These are phyloP conservation scores for Daedalea quercina DNA, from an alignment of 768 basidiomycete genomes.

Conservation along the genomic window DNA sequence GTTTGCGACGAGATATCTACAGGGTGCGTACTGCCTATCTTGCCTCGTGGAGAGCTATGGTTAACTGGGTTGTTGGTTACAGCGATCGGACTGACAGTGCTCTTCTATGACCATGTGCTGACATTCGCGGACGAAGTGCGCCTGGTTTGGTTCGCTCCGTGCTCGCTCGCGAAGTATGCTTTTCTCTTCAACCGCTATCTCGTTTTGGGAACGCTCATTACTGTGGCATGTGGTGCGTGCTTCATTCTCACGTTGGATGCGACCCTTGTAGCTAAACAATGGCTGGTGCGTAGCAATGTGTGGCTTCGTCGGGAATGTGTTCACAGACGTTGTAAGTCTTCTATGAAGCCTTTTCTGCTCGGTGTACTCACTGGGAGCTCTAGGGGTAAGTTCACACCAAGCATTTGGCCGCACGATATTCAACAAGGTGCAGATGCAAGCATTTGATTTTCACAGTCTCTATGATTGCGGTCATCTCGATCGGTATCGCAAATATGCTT, in stretches of 20 bases:
- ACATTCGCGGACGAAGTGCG: slow-evolving; percentile 34
- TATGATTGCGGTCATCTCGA: slow-evolving; percentile 21
- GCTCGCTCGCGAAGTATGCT: slow-evolving; percentile 30
- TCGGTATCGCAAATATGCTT: slow-evolving; percentile 25
- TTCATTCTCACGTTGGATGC: neutral
- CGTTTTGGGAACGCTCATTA: slow-evolving; percentile 22
- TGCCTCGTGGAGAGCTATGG: neutral
- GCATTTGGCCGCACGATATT: neutral
- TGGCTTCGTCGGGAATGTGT: slow-evolving; percentile 11
- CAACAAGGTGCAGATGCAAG: slow-evolving; percentile 21
- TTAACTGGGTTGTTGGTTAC: neutral
- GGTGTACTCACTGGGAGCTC: neutral
- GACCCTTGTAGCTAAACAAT: neutral
- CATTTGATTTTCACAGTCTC: slow-evolving; percentile 18
- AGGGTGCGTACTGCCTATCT: slow-evolving; percentile 7
- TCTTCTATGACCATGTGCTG: slow-evolving; percentile 37
- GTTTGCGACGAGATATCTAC: slow-evolving; percentile 13
- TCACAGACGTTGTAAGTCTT: slow-evolving; percentile 11
- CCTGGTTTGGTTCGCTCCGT: slow-evolving; percentile 33
- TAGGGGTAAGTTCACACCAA: slow-evolving; percentile 3
- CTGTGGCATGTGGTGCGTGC: slow-evolving; percentile 22
- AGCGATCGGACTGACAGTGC: slow-evolving; percentile 27
- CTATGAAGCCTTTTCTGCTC: neutral
- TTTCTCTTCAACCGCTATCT: slow-evolving; percentile 36
- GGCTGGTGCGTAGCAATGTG: slow-evolving; percentile 17